Conservation (phyloP, 257 asterid genomes). For the Parsonsia alboflavescens region DNA sequence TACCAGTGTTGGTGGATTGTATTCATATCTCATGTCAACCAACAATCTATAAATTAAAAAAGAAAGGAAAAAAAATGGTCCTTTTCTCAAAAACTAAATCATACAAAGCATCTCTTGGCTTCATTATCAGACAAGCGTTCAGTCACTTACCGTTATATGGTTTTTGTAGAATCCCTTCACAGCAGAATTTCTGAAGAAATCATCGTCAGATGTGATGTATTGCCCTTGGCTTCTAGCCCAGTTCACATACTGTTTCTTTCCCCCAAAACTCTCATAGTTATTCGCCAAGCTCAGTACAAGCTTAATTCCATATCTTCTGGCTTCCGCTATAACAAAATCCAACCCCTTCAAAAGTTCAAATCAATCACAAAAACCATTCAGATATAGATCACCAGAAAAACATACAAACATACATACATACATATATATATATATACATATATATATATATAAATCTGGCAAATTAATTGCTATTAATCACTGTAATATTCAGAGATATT, state of each 20-base stretch:
- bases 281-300: slow-evolving; percentile 68
- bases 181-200: slow-evolving; percentile 60
- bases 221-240: slow-evolving; percentile 82
- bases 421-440: too few relatives aligned
- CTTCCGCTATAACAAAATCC: slow-evolving; percentile 88
- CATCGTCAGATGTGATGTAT: slow-evolving; percentile 68
- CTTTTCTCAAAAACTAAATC: neutral
- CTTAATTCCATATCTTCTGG: slow-evolving; percentile 68
- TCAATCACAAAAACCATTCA: neutral
- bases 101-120: neutral
- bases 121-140: too few relatives aligned
- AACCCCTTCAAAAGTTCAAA: slow-evolving; percentile 47
- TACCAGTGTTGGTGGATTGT: neutral
- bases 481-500: neutral
- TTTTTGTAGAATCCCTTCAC: slow-evolving; percentile 70
- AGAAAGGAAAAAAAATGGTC: neutral
- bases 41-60: too few relatives aligned
- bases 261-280: slow-evolving; percentile 82
- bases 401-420: too few relatives aligned
- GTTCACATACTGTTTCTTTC: slow-evolving; percentile 81
- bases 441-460: too few relatives aligned
- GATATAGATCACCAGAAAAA: neutral
- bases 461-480: neutral
- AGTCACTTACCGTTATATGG: slow-evolving; percentile 51
- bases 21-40: neutral